A percentile compares a stretch with the other conserved stretches of the same genome.
These are phyloP conservation scores for Nepenthes gracilis DNA, from an alignment of 148 eudicot species.

Conservation along the genomic window DNA sequence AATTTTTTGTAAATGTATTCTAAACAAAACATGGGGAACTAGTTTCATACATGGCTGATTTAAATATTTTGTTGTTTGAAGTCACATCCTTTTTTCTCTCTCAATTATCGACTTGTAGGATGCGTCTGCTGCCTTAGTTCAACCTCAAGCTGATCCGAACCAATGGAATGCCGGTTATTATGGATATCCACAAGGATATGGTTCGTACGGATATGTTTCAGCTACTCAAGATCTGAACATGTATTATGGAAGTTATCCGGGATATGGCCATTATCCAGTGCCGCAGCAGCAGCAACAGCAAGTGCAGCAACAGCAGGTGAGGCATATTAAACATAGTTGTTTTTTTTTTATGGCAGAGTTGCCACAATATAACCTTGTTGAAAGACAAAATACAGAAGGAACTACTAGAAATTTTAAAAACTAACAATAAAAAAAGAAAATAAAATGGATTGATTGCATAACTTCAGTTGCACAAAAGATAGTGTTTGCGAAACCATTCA, in stretches of 20 bases:
- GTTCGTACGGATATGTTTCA: slow-evolving; percentile 50
- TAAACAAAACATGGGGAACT: too few species aligned
- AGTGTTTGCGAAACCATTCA: too few species aligned
- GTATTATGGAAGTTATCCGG: slow-evolving; percentile 79
- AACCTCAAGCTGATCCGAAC: slow-evolving; percentile 61
- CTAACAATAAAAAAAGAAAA: too few species aligned
- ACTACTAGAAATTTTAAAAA: too few species aligned
- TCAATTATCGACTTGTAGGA: background rate
- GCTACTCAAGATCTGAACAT: slow-evolving; percentile 73
- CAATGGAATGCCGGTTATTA: slow-evolving; percentile 72
- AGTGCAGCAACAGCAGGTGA: slow-evolving; percentile 40
- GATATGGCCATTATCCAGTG: slow-evolving; percentile 65
- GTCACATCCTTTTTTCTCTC: background rate
- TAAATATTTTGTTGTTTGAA: background rate
- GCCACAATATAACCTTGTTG: too few species aligned
- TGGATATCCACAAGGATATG: slow-evolving; percentile 72
- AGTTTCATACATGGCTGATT: too few species aligned
- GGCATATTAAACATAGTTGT: background rate
- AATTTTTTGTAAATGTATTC: too few species aligned
- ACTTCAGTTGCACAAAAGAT: too few species aligned
- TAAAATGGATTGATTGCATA: too few species aligned
- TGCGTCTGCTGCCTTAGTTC: slow-evolving; percentile 9
- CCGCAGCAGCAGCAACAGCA: slow-evolving; percentile 46
- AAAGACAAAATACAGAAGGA: too few species aligned
- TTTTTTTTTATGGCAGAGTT: background rate